Percentiles rank a stretch among this genome's conserved stretches.
phyloP scores from a whole-genome alignment of 2,329 filamentous ascomycete genomes.

The Aquanectria penicillioides region DNA sequence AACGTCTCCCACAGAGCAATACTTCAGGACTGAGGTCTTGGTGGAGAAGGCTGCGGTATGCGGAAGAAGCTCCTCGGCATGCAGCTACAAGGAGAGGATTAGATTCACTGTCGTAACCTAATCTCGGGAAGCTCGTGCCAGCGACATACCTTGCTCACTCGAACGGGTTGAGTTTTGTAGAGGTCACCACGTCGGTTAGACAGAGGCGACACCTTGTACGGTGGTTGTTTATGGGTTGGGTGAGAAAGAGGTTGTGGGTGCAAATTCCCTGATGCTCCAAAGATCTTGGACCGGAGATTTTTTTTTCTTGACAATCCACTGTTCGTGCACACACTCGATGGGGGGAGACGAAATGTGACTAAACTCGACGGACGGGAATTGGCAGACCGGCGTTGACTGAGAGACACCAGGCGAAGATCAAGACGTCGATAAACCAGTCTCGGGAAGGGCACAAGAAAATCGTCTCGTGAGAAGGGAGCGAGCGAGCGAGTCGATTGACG shows the following conservation, averaged over 20 bases:
- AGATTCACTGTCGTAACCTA: constrained; percentile 33
- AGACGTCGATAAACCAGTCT: constrained; percentile 38
- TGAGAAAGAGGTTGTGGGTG: background rate
- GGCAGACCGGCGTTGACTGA: constrained; percentile 28
- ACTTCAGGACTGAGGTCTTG: constrained; percentile 52
- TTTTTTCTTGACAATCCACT: constrained; percentile 27
- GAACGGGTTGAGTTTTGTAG: background rate
- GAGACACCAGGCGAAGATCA: constrained; percentile 10
- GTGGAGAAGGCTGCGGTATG: constrained; percentile 52
- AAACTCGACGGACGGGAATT: constrained; percentile 51
- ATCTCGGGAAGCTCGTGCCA: constrained; percentile 17
- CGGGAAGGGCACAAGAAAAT: constrained; percentile 48
- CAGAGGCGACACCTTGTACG: constrained; percentile 12
- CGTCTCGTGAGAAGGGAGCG: constrained; percentile 40
- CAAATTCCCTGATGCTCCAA: constrained; percentile 20
- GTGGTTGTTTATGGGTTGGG: constrained; percentile 14
- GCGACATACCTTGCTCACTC: constrained; percentile 42
- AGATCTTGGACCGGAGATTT: constrained; percentile 8
- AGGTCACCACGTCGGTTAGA: background rate
- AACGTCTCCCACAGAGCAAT: constrained; percentile 69
- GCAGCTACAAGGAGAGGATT: constrained; percentile 47
- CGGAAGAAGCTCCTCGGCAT: constrained; percentile 48
- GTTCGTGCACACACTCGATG: constrained; percentile 28
- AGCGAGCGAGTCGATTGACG: constrained; percentile 40
- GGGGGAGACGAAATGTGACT: constrained; percentile 14